Evolutionary conservation across 257 asterid genomes (phyloP).

Genomic region (Forsythia suspensa): DNA sequence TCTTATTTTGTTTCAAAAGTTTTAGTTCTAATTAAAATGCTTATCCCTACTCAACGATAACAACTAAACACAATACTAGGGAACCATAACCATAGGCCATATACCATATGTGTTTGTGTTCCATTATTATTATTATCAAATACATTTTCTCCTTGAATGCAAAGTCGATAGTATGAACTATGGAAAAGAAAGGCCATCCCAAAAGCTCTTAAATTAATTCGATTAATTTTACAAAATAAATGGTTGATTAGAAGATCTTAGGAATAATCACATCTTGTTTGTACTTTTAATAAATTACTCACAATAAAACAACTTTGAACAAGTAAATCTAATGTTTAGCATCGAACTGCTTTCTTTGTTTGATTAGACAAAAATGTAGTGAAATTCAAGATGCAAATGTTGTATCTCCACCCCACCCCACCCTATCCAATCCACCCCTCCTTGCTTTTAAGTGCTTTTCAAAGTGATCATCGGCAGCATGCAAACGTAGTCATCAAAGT

Average conservation of each 20-base stretch:
- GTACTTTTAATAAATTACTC: background rate
- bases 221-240: background rate
- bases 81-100: background rate
- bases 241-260: slow-evolving; percentile 21
- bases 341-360: slow-evolving; percentile 25
- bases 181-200: too few relatives aligned
- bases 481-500: too few relatives aligned
- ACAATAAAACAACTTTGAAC: slow-evolving; percentile 24
- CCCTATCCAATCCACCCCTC: slow-evolving; percentile 4
- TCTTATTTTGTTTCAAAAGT: too few relatives aligned
- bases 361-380: background rate
- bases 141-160: background rate
- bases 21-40: too few relatives aligned
- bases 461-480: background rate
- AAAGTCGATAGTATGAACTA: too few relatives aligned
- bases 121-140: background rate
- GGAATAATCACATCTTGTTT: background rate
- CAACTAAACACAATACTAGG: background rate
- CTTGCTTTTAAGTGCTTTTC: slow-evolving; percentile 6
- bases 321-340: slow-evolving; percentile 19
- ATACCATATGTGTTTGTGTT: too few relatives aligned
- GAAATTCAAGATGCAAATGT: slow-evolving; percentile 16
- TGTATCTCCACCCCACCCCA: slow-evolving; percentile 1
- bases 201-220: background rate
- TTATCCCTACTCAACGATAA: too few relatives aligned